Base-by-base conservation (phyloP, 495 filamentous ascomycete species). In the Penicillium antarcticum region DNA sequence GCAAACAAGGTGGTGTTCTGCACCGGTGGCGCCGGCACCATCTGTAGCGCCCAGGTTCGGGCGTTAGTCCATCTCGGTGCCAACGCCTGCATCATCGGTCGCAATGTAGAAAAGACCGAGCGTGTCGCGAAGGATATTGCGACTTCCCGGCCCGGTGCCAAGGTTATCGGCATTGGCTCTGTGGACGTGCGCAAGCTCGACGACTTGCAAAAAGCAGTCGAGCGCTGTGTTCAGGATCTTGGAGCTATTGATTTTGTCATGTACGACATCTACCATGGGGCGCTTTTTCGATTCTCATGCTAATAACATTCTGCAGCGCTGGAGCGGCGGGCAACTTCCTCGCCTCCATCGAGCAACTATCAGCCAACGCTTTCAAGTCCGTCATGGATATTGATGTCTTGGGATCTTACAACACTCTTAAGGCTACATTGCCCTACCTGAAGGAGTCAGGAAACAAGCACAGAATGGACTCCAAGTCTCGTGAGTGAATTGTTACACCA, bases 261-360 rank as follows among this genome's bases (percentile, higher is more conserved):
- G 90, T 94, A 73, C 26, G 7, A 4, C 26, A 29, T 8, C 26
- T 9, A 23, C 21, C 26, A 29, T 29, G 26, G 9, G 9, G 8
- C 9, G 26, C 7, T 9, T 2, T 18, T 34, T 32, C n/a, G 14
- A 12, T 16, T 7, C 18, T n/a, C 12, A n/a, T 51, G 35, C 53
- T 67, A 39, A 61, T 36, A 23, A 12, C 37, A 34, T 21, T 45
- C 3, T 45, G 39, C 58, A 95, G 89, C 65, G 92, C 92, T 33
- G 94, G 94, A 42, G 94, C 94, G 24, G 94, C 94, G 11, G 94
- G 94, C 31, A 98, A 98, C 69, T 98, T 98, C 77, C 80, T 98
- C 18, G 87, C 92, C 5, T 87, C 92, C 1, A 89, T 97, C 57
- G 74, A 84, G 18, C 86, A 86, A 51, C 79, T 97, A 3, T 87